Base-by-base conservation (phyloP, 1,284 basidiomycete species). In the Ustilago hordei region DNA sequence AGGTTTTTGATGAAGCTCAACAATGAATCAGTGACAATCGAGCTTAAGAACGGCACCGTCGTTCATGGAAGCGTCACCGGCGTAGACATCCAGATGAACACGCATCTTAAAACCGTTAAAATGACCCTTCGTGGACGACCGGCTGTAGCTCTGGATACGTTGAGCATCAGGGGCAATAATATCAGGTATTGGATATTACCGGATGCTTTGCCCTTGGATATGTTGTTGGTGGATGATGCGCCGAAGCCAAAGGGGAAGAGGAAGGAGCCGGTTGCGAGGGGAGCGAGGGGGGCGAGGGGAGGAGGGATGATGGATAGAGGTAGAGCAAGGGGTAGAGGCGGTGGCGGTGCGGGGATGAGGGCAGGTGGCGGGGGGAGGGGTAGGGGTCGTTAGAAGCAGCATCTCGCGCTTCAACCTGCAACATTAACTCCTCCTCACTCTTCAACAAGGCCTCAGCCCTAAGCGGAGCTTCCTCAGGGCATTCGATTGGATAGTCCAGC, bases 1-100 rank as follows among this genome's bases (percentile, higher is more conserved):
- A 96, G 95, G 87, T 96, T 98, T 88, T 91, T 97, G 90, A 98
- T 98, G 96, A 99, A 98, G 90, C 89, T 99, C 88, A 97, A 98
- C 91, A 98, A 98, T 87, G 96, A 99, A 90, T 96, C 95, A 81
- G 95, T 98, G 80, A 95, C 95, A 78, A 92, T 99, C 87, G 95
- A 99, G 89, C 91, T 99, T 84, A 99, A 99, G 89, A 98, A 99
- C 81, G 96, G 96, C 50, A 95, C 95, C 1, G 89, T 95, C 64
- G 92, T 99, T 34, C 93, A 97, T 85, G 96, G 96, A 17, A 99
- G 97, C 31, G 98, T 99, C 86, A 98, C 95, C 38, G 95, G 83
- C 45, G 85, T 87, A 9, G 86, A 84, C 47, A 72, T 81, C 32
- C 82, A 84, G 73, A 98, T 97, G 95, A 97, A 97, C 89, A 98